Conservation (phyloP, 768 basidiomycete genomes). For the Podaxis sp. region DNA sequence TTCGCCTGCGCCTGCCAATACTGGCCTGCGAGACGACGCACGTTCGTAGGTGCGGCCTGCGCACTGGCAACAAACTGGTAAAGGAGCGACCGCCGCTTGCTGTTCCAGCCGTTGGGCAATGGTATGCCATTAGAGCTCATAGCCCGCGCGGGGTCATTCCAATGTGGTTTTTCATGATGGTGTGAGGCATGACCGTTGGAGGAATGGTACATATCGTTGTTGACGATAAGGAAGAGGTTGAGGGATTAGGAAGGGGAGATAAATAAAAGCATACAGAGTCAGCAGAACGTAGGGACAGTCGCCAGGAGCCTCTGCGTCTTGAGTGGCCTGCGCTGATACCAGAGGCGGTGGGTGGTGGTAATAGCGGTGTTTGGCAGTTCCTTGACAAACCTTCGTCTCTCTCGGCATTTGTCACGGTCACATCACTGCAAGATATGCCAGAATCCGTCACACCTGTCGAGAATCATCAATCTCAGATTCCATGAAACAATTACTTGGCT, state of each 20-base stretch:
- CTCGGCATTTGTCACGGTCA: not conserved
- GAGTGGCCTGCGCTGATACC: constrained; percentile 2
- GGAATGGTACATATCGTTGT: constrained; percentile 24
- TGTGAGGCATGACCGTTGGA: constrained; percentile 24
- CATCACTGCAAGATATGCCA: not conserved
- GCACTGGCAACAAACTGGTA: constrained; percentile 1
- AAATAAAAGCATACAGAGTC: constrained; percentile 16
- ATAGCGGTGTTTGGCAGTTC: constrained; percentile 10
- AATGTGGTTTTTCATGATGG: constrained; percentile 22
- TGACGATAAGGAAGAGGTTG: constrained; percentile 3
- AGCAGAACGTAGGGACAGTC: constrained; percentile 6
- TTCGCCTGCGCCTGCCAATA: constrained; percentile 3
- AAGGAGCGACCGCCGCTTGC: not conserved
- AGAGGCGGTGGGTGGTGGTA: not conserved
- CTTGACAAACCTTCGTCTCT: constrained; percentile 3
- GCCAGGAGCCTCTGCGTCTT: not conserved
- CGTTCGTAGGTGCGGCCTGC: constrained; percentile 1
- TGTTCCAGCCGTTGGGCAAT: constrained; percentile 16
- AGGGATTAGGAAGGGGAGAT: constrained; percentile 14
- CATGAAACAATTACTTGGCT: not conserved
- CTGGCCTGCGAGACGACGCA: constrained; percentile 8
- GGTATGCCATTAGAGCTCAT: constrained; percentile 29
- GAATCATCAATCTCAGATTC: constrained; percentile 4
- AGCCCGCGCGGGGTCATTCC: constrained; percentile 26
- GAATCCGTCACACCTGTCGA: not conserved